Conservation (phyloP, 129 eudicot genomes). For the Silybum marianum region DNA sequence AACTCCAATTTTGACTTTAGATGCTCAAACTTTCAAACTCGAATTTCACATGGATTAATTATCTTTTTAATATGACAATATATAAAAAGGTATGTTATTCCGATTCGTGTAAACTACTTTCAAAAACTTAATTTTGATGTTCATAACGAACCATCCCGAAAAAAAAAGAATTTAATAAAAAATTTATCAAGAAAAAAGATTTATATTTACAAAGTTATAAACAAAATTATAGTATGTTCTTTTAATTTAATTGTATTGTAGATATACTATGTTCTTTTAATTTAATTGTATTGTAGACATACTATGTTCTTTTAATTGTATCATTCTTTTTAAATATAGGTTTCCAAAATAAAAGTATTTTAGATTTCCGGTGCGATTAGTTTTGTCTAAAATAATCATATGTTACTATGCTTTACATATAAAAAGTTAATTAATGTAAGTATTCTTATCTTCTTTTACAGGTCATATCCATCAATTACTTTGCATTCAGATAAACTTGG, state of each 20-base stretch:
- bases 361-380: not conserved
- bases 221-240: not conserved
- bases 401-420: not conserved
- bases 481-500: not conserved
- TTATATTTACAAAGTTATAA: too few relatives aligned
- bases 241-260: too few relatives aligned
- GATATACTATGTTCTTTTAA: too few relatives aligned
- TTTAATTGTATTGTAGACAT: not conserved
- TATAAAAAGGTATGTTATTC: too few relatives aligned
- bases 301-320: not conserved
- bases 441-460: constrained; percentile 39
- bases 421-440: not conserved
- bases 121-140: too few relatives aligned
- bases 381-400: not conserved
- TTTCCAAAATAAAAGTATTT: not conserved
- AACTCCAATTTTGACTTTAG: not conserved
- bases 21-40: not conserved
- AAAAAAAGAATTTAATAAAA: too few relatives aligned
- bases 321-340: not conserved
- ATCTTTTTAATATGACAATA: not conserved
- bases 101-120: too few relatives aligned
- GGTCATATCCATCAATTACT: constrained; percentile 78
- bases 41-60: not conserved
- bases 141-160: too few relatives aligned
- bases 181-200: too few relatives aligned